Evolutionary conservation across 768 basidiomycete genomes (phyloP), one percentile per base, ranked within the genome.

Genomic region (Rhodotorula kratochvilovae): DNA sequence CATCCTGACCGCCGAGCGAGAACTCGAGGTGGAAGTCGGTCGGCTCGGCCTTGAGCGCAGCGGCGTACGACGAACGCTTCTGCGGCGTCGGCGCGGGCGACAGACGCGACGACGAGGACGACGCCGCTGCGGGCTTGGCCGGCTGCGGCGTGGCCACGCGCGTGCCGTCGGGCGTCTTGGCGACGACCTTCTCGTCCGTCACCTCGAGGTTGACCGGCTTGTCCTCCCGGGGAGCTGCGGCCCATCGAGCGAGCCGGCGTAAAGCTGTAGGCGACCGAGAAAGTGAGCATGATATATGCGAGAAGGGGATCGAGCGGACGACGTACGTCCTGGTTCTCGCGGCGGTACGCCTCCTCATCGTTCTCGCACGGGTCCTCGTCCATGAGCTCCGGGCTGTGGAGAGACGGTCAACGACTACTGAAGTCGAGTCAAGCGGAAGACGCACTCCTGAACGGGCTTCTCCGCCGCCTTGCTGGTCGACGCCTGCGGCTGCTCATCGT

Each of bases 21-120:
- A 99, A 98, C 80, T 96, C 90, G 62, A 98, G 86, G 79, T 99
- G 94, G 92, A 92, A 99, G 78, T 98, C 95, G 25, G 86, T 87
- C 16, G 95, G 93, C 78, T 92, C 92, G 0, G 92, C 83, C 81
- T 92, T 96, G 67, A 97, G 84, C 21, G 94, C 94, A 7, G 92
- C 89, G 42, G 96, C 96, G 80, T 99, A 99, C 3, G 96, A 97
- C 0, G 77, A 39, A 31, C 61, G 73, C 11, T 64, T 35, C 48
- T 68, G 55, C 48, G 72, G 43, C 21, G 64, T 25, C 15, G 77
- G 39, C 4, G 67, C 71, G 15, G 73, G 58, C 5, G 85, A 83
- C 73, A 85, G 83, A 55, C 78, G 77, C 29, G 78, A 71, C 48
- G 82, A 79, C 21, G 81, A 78, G 17, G 80, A 81, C 42, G 78